Conservation (phyloP, 192 early-diverging fungal species). For the Mortierella alpina region DNA sequence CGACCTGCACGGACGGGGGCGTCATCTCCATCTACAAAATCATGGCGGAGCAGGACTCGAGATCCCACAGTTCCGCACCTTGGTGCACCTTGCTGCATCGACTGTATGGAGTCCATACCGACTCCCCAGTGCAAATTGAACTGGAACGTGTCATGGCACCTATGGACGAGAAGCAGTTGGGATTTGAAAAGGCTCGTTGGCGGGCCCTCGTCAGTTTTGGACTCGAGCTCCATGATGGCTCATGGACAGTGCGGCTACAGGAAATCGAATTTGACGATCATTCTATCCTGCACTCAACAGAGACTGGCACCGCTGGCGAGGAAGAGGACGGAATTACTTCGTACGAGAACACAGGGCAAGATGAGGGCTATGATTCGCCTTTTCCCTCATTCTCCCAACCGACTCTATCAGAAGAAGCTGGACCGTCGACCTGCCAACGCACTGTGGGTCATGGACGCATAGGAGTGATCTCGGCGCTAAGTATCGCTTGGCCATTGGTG, state of each 20-base stretch:
- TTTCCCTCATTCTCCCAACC: not conserved
- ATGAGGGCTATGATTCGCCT: not conserved
- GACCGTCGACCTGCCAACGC: not conserved
- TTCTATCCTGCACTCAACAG: slow-evolving; percentile 19
- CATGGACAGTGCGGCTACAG: slow-evolving; percentile 44
- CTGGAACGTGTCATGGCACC: not conserved
- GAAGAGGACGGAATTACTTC: not conserved
- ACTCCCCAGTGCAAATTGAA: slow-evolving; percentile 22
- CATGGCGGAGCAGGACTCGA: not conserved
- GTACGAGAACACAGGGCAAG: not conserved
- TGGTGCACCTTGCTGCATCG: slow-evolving; percentile 39
- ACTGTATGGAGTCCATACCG: slow-evolving; percentile 25
- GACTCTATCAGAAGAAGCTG: not conserved
- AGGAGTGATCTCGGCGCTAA: slow-evolving; percentile 31
- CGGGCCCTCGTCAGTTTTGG: slow-evolving; percentile 28
- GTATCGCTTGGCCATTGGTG: slow-evolving; percentile 40
- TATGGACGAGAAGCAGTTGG: not conserved
- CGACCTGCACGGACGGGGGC: slow-evolving; percentile 26
- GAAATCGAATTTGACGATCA: slow-evolving; percentile 41
- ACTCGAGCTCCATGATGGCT: slow-evolving; percentile 22
- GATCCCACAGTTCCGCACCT: not conserved
- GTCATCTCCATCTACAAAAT: slow-evolving; percentile 38
- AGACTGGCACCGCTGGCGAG: slow-evolving; percentile 19
- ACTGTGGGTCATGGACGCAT: slow-evolving; percentile 17
- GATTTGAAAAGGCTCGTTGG: not conserved